Evolutionary conservation across 768 basidiomycete genomes (phyloP), one percentile per base, ranked within the genome.

Genomic region (Asterophora parasitica): DNA sequence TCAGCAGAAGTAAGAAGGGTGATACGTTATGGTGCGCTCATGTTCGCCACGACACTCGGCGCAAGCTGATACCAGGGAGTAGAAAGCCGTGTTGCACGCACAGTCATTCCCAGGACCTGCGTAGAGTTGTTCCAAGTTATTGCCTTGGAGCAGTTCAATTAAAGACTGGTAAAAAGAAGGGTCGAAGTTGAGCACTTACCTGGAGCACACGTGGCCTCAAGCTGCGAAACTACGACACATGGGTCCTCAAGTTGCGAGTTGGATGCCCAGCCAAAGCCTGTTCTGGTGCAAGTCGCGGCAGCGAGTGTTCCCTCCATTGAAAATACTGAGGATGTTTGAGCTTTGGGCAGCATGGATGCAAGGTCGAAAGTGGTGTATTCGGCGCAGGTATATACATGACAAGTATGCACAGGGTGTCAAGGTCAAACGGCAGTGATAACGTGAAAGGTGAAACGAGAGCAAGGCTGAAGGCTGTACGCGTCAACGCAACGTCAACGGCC

Each of bases 21-120:
- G 10, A 39, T 39, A 23, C 38, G 3, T 23, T 4, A 7, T 26
- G 20, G 20, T 23, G 51, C 50, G 54, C 39, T 11, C 38, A 43
- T 37, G 20, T 19, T 32, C 54, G 9, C 39, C 33, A 27, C 66
- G 63, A 45, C 68, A 70, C n/a, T 57, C 59, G 15, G 50, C 61
- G 50, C 68, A 70, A 16, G 66, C 67, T 35, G 64, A 60, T 27
- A 65, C 54, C 7, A 70, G 56, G 8, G 62, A 62, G 49, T 67
- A 70, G 10, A 66, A 57, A n/a, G 62, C 61, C 10, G 56, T 56
- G 17, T 61, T 65, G 50, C 67, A 70, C 31, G 60, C 51, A 52
- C 67, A 67, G 12, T 11, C 16, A 5, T 41, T 68, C 61, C 47
- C 15, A 12, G 27, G 41, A 31, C 28, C 15, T 1, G 16, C 41